Evolutionary conservation across 805 yeast genomes (phyloP).

Genomic region (Ogataea paraovalis): DNA sequence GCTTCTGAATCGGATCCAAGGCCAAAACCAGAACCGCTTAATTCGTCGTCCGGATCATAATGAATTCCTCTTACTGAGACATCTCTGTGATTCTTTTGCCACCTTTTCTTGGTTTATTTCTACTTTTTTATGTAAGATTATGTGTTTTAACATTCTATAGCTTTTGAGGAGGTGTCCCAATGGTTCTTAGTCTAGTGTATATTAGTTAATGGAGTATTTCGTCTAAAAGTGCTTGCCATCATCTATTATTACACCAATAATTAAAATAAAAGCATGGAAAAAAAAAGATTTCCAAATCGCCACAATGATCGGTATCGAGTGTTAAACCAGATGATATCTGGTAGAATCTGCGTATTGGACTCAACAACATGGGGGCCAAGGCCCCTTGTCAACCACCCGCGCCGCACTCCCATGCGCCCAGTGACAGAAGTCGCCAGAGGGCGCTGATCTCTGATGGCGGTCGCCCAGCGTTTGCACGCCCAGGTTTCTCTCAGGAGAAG

Average conservation of each 20-base stretch:
- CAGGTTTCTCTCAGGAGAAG: conserved; percentile 34
- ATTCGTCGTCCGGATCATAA: too few species aligned
- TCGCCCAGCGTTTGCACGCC: conserved; percentile 39
- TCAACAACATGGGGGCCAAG: conserved; percentile 28
- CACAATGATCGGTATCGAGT: conserved; percentile 40
- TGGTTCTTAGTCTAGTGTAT: background rate
- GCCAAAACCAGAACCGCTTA: too few species aligned
- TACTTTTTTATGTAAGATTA: background rate
- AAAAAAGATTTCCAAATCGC: conserved; percentile 17
- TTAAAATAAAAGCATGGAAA: background rate
- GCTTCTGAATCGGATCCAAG: too few species aligned
- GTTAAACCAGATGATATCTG: conserved; percentile 14
- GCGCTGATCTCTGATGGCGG: conserved; percentile 32
- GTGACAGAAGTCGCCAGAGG: too few species aligned
- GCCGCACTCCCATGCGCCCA: conserved; percentile 33
- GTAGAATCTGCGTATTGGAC: conserved; percentile 37
- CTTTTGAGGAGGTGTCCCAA: background rate
- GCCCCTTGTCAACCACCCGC: conserved; percentile 34
- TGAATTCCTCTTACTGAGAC: too few species aligned
- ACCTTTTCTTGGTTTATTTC: background rate
- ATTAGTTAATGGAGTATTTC: background rate
- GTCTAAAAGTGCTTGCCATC: background rate
- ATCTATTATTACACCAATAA: background rate
- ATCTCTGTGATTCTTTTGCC: too few species aligned
- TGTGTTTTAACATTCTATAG: background rate